Evolutionary conservation across 179 eudicot species (phyloP).

Genomic region (Heliamphora pulchella): DNA sequence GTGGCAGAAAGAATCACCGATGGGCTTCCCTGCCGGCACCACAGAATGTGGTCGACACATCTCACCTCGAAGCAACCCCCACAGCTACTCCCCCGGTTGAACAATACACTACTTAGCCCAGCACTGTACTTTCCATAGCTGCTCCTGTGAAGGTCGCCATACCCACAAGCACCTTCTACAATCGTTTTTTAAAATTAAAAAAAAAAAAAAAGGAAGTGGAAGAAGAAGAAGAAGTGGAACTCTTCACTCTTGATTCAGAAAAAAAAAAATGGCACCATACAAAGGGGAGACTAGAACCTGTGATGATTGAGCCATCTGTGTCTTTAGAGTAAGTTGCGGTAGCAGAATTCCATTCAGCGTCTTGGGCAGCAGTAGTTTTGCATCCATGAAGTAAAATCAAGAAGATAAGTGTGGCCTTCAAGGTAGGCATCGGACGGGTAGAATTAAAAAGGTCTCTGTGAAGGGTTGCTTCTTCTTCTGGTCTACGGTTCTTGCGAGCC

Average conservation of each 20-base stretch:
- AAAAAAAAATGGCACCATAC: not conserved
- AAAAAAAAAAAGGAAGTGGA: not conserved
- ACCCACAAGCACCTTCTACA: constrained; percentile 69
- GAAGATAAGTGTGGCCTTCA: constrained; percentile 1
- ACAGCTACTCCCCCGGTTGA: constrained; percentile 56
- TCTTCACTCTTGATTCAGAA: no score
- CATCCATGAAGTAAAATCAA: constrained; percentile 9
- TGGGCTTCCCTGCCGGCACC: constrained; percentile 54
- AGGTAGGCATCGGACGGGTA: constrained; percentile 17
- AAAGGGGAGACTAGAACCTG: constrained; percentile 25
- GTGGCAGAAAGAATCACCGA: constrained; percentile 53
- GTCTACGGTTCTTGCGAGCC: not conserved
- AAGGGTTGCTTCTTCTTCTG: not conserved
- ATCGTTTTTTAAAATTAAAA: no score
- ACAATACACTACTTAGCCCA: constrained; percentile 46
- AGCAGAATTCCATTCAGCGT: constrained; percentile 48
- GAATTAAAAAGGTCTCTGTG: not conserved
- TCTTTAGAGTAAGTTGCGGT: constrained; percentile 46
- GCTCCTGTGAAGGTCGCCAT: constrained; percentile 48
- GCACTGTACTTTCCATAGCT: constrained; percentile 47
- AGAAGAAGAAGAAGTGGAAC: not conserved
- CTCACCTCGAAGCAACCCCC: constrained; percentile 60
- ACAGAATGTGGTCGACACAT: constrained; percentile 52
- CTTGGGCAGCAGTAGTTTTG: constrained; percentile 15
- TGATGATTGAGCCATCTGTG: constrained; percentile 40